Conservation (phyloP, 768 basidiomycete species). For the Pleurotus citrinopileatus region DNA sequence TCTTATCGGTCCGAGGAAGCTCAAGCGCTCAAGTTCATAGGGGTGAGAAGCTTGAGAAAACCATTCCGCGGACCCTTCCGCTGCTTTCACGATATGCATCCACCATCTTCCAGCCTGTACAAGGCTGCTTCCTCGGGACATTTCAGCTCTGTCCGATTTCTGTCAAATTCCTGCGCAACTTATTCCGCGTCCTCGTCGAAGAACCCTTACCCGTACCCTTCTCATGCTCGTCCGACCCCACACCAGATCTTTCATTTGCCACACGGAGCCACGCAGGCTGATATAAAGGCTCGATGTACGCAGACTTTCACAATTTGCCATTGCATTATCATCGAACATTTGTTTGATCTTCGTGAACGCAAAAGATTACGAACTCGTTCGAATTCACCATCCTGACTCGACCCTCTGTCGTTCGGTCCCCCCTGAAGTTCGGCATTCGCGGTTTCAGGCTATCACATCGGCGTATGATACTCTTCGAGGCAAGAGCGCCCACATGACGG, state of each 20-base stretch:
- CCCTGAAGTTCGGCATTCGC: conserved; percentile 52
- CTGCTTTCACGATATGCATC: no score
- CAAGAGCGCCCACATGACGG: conserved; percentile 27
- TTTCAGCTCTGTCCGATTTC: no score
- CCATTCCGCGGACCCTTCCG: no score
- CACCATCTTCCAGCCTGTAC: no score
- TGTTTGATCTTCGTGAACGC: background rate
- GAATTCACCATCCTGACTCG: conserved; percentile 78
- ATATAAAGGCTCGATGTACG: conserved; percentile 60
- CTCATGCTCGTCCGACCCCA: conserved; percentile 48
- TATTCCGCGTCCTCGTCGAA: background rate
- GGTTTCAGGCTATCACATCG: conserved; percentile 64
- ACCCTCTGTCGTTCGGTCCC: conserved; percentile 33
- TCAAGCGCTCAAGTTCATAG: no score
- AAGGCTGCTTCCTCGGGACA: no score
- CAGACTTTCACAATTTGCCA: background rate
- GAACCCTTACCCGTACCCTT: conserved; percentile 45
- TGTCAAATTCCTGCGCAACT: no score
- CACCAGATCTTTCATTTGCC: conserved; percentile 66
- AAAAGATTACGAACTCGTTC: conserved; percentile 76
- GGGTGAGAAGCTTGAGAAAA: no score
- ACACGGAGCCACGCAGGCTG: conserved; percentile 42
- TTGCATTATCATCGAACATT: background rate
- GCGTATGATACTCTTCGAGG: conserved; percentile 68
- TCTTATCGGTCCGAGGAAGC: no score